Evolutionary conservation across 2,329 filamentous ascomycete species (phyloP), one percentile per base, ranked within the genome.

Genomic region (Trematosphaeria pertusa): DNA sequence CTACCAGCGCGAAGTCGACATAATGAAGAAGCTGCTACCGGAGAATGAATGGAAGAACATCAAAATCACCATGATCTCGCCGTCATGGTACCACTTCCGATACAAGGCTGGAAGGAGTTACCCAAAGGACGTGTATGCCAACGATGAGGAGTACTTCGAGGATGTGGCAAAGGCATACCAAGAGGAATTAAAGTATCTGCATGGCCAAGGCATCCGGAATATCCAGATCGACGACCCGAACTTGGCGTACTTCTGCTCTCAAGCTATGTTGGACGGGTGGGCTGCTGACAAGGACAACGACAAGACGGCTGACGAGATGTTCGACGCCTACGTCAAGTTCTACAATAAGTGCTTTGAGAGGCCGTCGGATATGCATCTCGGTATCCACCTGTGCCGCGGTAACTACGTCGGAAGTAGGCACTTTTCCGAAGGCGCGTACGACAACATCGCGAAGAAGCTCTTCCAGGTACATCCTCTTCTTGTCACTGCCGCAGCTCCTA

Each of bases 321-420:
- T 92, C 17, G 86, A 89, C 58, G 82, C 86, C 20, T 92, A 92
- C 73, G 87, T 92, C 68, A 78, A 81, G 51, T 82, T 89, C 56
- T 91, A 91, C 78, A 91, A 91, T 68, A 85, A 88, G 69, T 83
- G 80, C 61, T 78, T 89, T 63, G 75, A 69, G 59, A 74, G 83
- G 0, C 87, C 87, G 0, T 68, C 77, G 2, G 87, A 91, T 64
- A 82, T 91, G 78, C 87, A 91, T 70, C 80, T 89, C 2, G 88
- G 88, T 35, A 85, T 92, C 12, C 89, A 92, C 65, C 77, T 91
- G 40, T 91, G 88, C 78, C 65, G 75, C 43, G 75, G 76, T 10
- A 78, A 78, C 59, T 78, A 77, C 46, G 68, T 78, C 21, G 74
- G 74, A 43, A 73, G 70, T 48, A 68, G 72, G 32, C 75, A 78